Evolutionary conservation across 768 basidiomycete species (phyloP).

Genomic region (Epithele typhae): DNA sequence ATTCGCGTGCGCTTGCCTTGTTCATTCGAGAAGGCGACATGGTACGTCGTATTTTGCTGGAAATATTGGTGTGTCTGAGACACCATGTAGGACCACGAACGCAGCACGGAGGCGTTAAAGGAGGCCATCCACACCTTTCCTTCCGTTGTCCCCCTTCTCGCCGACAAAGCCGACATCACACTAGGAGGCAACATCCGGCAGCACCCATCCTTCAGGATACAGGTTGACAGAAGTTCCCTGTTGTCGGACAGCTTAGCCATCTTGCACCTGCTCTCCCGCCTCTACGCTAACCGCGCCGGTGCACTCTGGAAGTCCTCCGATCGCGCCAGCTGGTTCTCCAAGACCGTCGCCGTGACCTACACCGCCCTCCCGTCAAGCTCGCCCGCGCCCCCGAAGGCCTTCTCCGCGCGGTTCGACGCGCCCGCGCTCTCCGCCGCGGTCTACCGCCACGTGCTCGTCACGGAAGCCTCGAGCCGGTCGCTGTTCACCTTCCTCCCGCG

Average conservation of each 20-base stretch:
- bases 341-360: slow-evolving; percentile 46
- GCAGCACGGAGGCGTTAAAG: slow-evolving; percentile 63
- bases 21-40: slow-evolving; percentile 33
- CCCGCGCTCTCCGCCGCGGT: slow-evolving; percentile 45
- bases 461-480: slow-evolving; percentile 49
- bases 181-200: slow-evolving; percentile 54
- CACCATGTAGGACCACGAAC: slow-evolving; percentile 29
- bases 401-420: slow-evolving; percentile 36
- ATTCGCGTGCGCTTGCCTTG: slow-evolving; percentile 66
- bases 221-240: slow-evolving; percentile 46
- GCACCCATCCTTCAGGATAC: slow-evolving; percentile 63
- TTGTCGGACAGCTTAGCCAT: slow-evolving; percentile 36
- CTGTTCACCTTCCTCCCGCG: slow-evolving; percentile 72
- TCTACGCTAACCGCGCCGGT: slow-evolving; percentile 78
- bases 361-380: slow-evolving; percentile 25
- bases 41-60: not conserved
- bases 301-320: slow-evolving; percentile 78
- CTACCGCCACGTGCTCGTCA: slow-evolving; percentile 76
- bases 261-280: slow-evolving; percentile 79
- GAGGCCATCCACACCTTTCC: slow-evolving; percentile 80
- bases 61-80: too few relatives aligned
- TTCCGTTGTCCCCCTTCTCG: slow-evolving; percentile 72
- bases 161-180: slow-evolving; percentile 77
- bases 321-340: slow-evolving; percentile 62
- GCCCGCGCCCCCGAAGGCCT: slow-evolving; percentile 30